Base-by-base conservation (phyloP, 192 early-diverging fungal species). In the Phlyctochytrium arcticum region DNA sequence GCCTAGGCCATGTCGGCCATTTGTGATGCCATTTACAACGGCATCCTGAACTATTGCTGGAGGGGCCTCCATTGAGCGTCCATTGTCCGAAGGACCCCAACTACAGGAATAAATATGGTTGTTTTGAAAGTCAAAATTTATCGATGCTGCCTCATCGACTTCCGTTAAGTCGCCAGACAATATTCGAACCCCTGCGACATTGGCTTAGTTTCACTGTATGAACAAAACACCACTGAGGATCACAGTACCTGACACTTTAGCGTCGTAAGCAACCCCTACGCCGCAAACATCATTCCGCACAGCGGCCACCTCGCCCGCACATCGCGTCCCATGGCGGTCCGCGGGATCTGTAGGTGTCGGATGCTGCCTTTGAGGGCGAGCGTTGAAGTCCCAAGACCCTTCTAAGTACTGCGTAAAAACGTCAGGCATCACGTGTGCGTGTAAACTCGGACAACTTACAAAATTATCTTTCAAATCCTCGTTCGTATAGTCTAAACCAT, bases 301-400 rank as follows among this genome's bases (percentile, higher is more conserved):
- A 1, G 97, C 93, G 0, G 95, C 97, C 12, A 99, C 93, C 79
- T 96, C 92, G 15, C 97, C 97, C 5, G 97, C 97, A 72, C 95
- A 99, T 36, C 97, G 78, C 8, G 97, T 99, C 39, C 97, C 97
- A 70, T 99, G 97, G 46, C 82, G 82, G 69, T 99, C 97, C 33
- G 93, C 89, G 15, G 34, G 31, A 0, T 90, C 54, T 47, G 73
- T 78, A 24, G 95, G 97, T 46, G 75, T 86, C 5, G 95, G 95
- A 65, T 89, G 85, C 59, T 91, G 87, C n/a, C n/a, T n/a, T n/a
- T n/a, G n/a, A n/a, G n/a, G n/a, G n/a, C n/a, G n/a, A 3, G 37
- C 48, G 66, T 98, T 98, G 69, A 90, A 99, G 72, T 99, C 97
- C 67, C 93, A 94, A 0, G 97, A 99, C 4, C 94, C 95, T 44